Conservation (phyloP, 2,329 filamentous ascomycete species). For the Claviceps monticola region DNA sequence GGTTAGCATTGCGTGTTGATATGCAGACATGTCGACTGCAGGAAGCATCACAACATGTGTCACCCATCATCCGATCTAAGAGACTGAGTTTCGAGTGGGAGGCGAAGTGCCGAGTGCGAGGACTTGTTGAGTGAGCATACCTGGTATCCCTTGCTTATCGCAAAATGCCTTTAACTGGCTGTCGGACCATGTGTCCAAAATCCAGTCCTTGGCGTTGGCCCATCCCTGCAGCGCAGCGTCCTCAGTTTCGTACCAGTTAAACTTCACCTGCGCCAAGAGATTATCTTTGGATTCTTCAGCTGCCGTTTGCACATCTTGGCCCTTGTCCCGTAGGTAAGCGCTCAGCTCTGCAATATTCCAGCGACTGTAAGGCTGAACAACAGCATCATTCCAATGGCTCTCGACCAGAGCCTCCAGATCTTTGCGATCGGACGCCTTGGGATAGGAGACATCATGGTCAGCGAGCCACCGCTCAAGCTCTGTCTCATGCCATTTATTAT, state of each 20-base stretch:
- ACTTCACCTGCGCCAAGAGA: constrained; percentile 55
- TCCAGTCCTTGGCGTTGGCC: constrained; percentile 69
- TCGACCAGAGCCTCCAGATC: constrained; percentile 86
- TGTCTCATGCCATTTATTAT: constrained; percentile 98
- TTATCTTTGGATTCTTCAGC: constrained; percentile 55
- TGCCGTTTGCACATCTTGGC: constrained; percentile 52
- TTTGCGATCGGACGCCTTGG: constrained; percentile 80
- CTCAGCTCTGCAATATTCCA: constrained; percentile 61
- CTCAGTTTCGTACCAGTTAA: constrained; percentile 64
- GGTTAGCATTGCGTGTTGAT: neutral
- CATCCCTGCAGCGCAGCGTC: constrained; percentile 63
- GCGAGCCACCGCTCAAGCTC: constrained; percentile 95
- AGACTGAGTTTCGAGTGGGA: no score
- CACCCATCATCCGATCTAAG: neutral
- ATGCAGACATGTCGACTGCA: neutral
- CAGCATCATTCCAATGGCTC: constrained; percentile 72
- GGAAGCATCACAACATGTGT: neutral
- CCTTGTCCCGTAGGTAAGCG: constrained; percentile 56
- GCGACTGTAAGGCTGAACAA: constrained; percentile 59
- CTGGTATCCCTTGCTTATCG: constrained; percentile 72
- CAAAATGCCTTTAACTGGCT: constrained; percentile 89
- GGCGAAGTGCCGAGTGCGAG: no score
- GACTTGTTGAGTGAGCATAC: constrained; percentile 18
- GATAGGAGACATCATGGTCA: constrained; percentile 82
- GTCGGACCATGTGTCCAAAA: constrained; percentile 89